Conservation (phyloP, 106 monocot species). For the Acanthochlamys bracteata region DNA sequence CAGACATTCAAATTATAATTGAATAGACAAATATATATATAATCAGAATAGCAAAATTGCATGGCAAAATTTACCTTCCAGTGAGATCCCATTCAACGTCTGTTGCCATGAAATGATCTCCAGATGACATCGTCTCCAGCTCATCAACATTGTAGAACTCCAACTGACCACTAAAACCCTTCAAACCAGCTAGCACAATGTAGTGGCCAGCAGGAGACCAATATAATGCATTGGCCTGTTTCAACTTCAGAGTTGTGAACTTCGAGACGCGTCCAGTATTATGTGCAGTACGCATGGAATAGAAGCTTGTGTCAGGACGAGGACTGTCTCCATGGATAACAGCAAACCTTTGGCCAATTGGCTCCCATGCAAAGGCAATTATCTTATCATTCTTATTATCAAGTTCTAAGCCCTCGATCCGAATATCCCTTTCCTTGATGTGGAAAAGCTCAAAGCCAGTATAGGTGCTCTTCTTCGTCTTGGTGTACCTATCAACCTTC, state of each 20-base stretch:
- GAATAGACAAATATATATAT: not conserved
- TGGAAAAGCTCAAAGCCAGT: constrained; percentile 95
- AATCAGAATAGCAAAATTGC: not conserved
- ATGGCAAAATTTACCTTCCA: constrained; percentile 44
- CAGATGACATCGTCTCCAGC: constrained; percentile 82
- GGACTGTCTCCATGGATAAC: constrained; percentile 86
- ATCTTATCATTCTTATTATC: constrained; percentile 96
- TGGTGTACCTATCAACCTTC: constrained; percentile 83
- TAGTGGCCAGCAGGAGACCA: constrained; percentile 87
- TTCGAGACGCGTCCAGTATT: constrained; percentile 68
- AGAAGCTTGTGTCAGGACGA: constrained; percentile 79
- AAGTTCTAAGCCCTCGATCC: constrained; percentile 84
- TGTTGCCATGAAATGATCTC: constrained; percentile 93
- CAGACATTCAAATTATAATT: too few species aligned
- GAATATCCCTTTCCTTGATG: constrained; percentile 92
- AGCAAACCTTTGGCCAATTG: constrained; percentile 87
- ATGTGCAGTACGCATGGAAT: constrained; percentile 64
- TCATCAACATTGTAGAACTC: constrained; percentile 97
- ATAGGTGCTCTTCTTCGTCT: constrained; percentile 88
- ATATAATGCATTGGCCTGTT: constrained; percentile 84
- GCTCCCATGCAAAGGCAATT: constrained; percentile 93
- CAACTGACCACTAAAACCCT: constrained; percentile 85
- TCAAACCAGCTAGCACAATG: constrained; percentile 79
- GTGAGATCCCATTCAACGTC: constrained; percentile 95
- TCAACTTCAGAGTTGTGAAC: constrained; percentile 79